Evolutionary conservation across 2,329 filamentous ascomycete genomes (phyloP), one percentile per base, ranked within the genome.

Genomic region (Teratosphaeria destructans): DNA sequence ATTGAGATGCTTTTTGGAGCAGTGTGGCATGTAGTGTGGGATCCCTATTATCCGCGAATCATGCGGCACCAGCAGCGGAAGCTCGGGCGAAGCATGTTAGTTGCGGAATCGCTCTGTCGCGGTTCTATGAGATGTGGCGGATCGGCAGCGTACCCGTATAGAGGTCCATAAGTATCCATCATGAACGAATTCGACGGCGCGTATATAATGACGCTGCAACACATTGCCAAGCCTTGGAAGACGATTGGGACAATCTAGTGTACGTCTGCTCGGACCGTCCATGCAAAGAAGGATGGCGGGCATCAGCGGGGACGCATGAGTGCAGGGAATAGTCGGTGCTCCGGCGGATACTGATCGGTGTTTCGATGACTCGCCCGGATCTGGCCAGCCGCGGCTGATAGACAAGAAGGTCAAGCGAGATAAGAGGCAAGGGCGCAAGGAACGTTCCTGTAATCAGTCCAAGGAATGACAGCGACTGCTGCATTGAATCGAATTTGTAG

Each of bases 181-280:
- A 76, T 75, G 65, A 73, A 77, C 32, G 74, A 63, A 52, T 73
- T 74, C 19, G 66, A 65, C 0, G 72, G 68, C 2, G 71, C 70
- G 57, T 76, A 77, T 34, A 70, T 66, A 47, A 66, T 61, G 0
- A 65, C 55, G 43, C 62, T 66, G 32, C 59, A 60, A 29, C 62
- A 58, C 63, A 68, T 71, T 1, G 62, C 63, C 16, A 66, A 34
- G 27, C 59, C 59, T 59, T 69, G 66, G 58, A 69, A 68, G n/a
- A 67, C 56, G 1, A 75, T 73, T 0, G 71, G 69, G 11, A 73
- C 71, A 29, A 75, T 73, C 74, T 74, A 77, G 62, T 73, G 74
- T 23, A 76, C 65, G 7, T 53, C 34, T 1, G 65, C 60, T 26
- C 67, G 54, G 3, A 63, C 62, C 0, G 72, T 73, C 72, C 71